Conservation (phyloP, 768 basidiomycete species). For the Tubosaeta sp. region DNA sequence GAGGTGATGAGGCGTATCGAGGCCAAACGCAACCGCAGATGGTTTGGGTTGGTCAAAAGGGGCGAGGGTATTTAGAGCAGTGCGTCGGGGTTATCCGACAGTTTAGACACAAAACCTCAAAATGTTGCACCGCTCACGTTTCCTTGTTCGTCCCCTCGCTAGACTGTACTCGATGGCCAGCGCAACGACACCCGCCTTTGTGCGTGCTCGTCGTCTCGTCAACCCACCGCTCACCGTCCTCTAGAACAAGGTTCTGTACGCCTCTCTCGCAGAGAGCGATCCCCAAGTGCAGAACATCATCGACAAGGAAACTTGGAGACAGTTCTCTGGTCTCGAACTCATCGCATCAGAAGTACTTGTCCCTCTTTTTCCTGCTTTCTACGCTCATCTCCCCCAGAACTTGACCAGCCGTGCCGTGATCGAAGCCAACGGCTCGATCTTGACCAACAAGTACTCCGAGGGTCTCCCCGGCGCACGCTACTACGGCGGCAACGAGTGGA, state of each 20-base stretch:
- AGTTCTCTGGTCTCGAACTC: constrained; percentile 95
- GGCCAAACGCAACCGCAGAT: constrained; percentile 48
- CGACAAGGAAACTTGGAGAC: constrained; percentile 98
- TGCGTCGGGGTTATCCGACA: not conserved
- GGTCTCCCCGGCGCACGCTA: constrained; percentile 97
- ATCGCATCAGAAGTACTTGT: constrained; percentile 90
- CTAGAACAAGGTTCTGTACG: constrained; percentile 91
- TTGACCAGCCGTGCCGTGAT: constrained; percentile 93
- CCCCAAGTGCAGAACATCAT: constrained; percentile 96
- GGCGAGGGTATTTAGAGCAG: not conserved
- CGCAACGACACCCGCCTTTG: constrained; percentile 55
- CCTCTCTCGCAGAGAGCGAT: constrained; percentile 84
- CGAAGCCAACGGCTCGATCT: constrained; percentile 97
- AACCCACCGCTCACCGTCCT: not conserved
- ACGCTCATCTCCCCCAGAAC: constrained; percentile 52
- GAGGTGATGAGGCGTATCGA: constrained; percentile 57
- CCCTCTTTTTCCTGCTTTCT: not conserved
- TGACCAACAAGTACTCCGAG: constrained; percentile 99
- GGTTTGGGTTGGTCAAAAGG: constrained; percentile 38
- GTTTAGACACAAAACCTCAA: constrained; percentile 12
- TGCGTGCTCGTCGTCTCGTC: constrained; percentile 30
- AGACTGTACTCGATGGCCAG: constrained; percentile 55
- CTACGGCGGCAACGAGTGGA: constrained; percentile 97
- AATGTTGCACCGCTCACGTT: constrained; percentile 31
- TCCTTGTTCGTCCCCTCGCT: constrained; percentile 23